Percentiles rank a stretch among this genome's conserved stretches.
phyloP scores from a whole-genome alignment of 2,329 filamentous ascomycete genomes.

The Fusarium domesticum region DNA sequence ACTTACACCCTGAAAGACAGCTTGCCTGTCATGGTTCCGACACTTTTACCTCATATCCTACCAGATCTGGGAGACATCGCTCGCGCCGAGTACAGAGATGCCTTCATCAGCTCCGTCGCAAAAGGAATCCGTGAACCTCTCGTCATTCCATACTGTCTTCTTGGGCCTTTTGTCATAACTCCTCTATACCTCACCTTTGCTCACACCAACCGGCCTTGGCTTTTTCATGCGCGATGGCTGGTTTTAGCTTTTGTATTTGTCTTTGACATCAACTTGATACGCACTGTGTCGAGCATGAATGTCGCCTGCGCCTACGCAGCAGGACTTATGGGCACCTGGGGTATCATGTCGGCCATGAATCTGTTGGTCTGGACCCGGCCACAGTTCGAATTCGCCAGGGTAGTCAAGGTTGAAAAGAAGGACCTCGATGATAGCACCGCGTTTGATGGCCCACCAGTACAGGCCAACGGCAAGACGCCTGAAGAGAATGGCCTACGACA shows the following conservation, averaged over 20 bases:
- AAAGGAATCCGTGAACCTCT: slow-evolving; percentile 46
- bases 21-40: slow-evolving; percentile 3
- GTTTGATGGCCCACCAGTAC: neutral
- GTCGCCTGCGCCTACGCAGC: slow-evolving; percentile 48
- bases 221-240: slow-evolving; percentile 49
- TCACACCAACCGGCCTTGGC: slow-evolving; percentile 48
- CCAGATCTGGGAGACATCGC: slow-evolving; percentile 27
- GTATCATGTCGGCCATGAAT: slow-evolving; percentile 47
- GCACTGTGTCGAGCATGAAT: slow-evolving; percentile 48
- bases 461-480: neutral
- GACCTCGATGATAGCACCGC: neutral
- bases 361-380: slow-evolving; percentile 54
- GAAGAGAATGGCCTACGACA: slow-evolving; percentile 15
- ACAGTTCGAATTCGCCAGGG: slow-evolving; percentile 55
- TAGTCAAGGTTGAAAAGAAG: slow-evolving; percentile 35
- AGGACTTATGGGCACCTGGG: slow-evolving; percentile 51
- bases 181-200: slow-evolving; percentile 55
- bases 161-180: slow-evolving; percentile 49
- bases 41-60: slow-evolving; percentile 1
- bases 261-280: slow-evolving; percentile 44
- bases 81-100: slow-evolving; percentile 34
- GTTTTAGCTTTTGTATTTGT: slow-evolving; percentile 43
- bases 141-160: slow-evolving; percentile 50
- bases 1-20: neutral
- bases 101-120: slow-evolving; percentile 37